Evolutionary conservation across 371 early-diverging fungal genomes (phyloP), one percentile per base, ranked within the genome.

Genomic region (Mortierella sp.): DNA sequence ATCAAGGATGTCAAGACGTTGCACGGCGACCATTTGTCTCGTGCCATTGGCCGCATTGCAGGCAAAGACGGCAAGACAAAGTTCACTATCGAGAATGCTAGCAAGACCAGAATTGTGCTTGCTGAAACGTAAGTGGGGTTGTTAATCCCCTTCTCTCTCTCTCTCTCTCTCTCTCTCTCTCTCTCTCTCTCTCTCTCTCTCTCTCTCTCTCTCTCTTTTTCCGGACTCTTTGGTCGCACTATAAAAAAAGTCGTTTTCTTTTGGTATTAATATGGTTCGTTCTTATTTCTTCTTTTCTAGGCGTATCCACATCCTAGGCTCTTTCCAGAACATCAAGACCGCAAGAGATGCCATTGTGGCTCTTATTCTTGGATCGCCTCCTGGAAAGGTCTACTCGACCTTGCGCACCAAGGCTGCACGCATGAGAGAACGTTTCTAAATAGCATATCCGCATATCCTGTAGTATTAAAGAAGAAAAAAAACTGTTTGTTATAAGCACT

Each of bases 11-110:
- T 99, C 45, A 97, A 98, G 88, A 98, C 96, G 16, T 83, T 99
- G 55, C 92, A 92, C 60, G 97, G 98, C 58, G 96, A 98, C 74
- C 98, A 99, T 84, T 84, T 99, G 80, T 93, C 98, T 26, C 92
- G 99, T 71, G 99, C 99, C 25, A 95, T 99, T 80, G 99, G 99
- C 74, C 96, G 99, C 83, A 95, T 99, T 79, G 99, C 99, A 47
- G 99, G 99, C 63, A 95, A 96, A 84, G 95, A 98, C 74, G 99
- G 99, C 59, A 98, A 97, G 84, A 98, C 98, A 18, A 96, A 96
- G 81, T 96, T 92, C 68, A 95, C 98, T 16, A 99, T 99, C 65
- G 98, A 98, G 82, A 95, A 99, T 81, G 93, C 99, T 30, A 94
- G 96, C 62, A 95, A 96, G 81, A 99, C 99, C 12, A 91, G 99